Base-by-base conservation (phyloP, 352 stramenopile genomes). In the Pythium diclinum region DNA sequence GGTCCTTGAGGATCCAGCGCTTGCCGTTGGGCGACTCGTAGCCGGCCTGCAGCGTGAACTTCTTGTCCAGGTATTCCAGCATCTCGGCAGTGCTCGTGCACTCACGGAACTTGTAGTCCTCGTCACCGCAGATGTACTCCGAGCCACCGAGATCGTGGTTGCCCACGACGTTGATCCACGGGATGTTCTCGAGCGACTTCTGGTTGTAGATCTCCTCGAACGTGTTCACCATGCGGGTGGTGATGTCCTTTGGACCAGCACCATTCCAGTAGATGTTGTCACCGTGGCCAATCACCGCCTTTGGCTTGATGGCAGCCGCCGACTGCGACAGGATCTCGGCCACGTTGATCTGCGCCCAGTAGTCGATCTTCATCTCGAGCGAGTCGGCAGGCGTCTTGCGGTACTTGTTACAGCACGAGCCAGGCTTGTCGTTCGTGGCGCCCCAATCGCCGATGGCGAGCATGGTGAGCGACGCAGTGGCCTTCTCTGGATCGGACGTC, bases 251-350 rank as follows among this genome's bases (percentile, higher is more conserved):
- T 3, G 79, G 77, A 23, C 85, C 87, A 3, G 83, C 85, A 21
- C 87, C 87, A 71, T 94, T 92, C 85, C 85, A 95, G 83, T 95
- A 95, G 36, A 94, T 84, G 75, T 95, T 95, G 73, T 95, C 87
- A 36, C 84, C 86, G 67, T 95, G 86, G 13, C 83, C 80, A 38
- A 95, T 91, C 59, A 95, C 81, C 16, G 77, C 73, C 32, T 72
- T 63, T 0, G 86, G 84, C 59, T 89, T 91, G 57, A 92, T 77
- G 14, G 79, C 81, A 1, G 69, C 78, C 0, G 86, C 86, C n/a
- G 81, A 87, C 63, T 92, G 70, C 19, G 78, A 71, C 5, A 95
- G 58, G 66, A 95, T 88, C 67, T 92, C 83, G 14, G 82, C 86
- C 44, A 95, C 77, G 68, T 91, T 91, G 55, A 92, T 88, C 72